phyloP scores from a whole-genome alignment of 2,329 filamentous ascomycete genomes.

The Anisogramma anomala region DNA sequence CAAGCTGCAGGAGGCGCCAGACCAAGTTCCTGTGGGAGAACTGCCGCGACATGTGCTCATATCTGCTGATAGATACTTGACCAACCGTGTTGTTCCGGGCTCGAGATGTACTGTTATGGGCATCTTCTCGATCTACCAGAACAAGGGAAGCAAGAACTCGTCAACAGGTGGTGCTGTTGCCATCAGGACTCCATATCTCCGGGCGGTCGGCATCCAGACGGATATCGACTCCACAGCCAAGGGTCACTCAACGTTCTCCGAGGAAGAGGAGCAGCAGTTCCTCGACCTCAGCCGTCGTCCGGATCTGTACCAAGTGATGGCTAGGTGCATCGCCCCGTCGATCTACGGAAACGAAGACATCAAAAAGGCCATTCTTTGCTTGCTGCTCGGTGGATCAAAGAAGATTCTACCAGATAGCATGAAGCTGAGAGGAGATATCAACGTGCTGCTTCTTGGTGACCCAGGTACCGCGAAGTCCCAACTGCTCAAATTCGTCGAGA shows the following conservation, averaged over 20 bases:
- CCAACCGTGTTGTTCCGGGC: conserved; percentile 89
- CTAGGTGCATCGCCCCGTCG: conserved; percentile 87
- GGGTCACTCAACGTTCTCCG: conserved; percentile 71
- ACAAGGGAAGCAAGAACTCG: conserved; percentile 71
- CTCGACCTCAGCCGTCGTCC: conserved; percentile 78
- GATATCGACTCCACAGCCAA: conserved; percentile 85
- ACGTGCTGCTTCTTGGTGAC: conserved; percentile 90
- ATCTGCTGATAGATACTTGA: conserved; percentile 90
- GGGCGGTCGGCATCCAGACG: conserved; percentile 83
- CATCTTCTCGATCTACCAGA: conserved; percentile 95
- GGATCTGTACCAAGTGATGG: conserved; percentile 84
- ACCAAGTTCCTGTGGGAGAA: conserved; percentile 95
- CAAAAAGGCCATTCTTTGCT: conserved; percentile 91
- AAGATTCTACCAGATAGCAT: conserved; percentile 97
- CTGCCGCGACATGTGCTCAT: conserved; percentile 89
- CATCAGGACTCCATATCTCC: conserved; percentile 87
- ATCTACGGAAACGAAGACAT: conserved; percentile 96
- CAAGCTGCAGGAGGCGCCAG: conserved; percentile 93
- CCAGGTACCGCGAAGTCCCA: conserved; percentile 98
- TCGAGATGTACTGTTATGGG: conserved; percentile 93
- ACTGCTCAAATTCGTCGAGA: conserved; percentile 92
- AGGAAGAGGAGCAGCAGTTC: conserved; percentile 97
- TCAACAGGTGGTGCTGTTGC: conserved; percentile 71
- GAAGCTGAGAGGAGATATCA: conserved; percentile 95
- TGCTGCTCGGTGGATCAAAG: conserved; percentile 89